Evolutionary conservation across 345 rosid genomes (phyloP), one percentile per base, ranked within the genome.

Genomic region (Aethionema arabicum): DNA sequence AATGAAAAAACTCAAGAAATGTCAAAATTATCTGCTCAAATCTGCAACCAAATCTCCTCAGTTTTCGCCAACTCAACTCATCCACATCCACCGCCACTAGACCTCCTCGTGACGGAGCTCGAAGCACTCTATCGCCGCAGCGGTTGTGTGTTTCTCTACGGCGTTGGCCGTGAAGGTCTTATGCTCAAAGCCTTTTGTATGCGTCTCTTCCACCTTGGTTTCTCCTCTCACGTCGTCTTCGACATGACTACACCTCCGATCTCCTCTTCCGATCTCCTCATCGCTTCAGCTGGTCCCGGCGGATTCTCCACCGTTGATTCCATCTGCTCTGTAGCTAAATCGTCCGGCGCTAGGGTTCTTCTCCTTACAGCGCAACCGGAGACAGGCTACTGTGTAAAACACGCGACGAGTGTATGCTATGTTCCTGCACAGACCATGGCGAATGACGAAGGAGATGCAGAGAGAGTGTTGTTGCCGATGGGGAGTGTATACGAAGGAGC

Each of bases 351-450:
- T 12, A 74, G 71, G 44, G 96, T 89, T 32, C 42, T 89, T 58
- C 65, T 84, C 30, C 35, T 89, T 69, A 89, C 96, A 0, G 85
- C 88, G 9, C 82, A 79, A 77, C 95, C 93, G 5, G 88, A 80
- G 61, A 64, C 59, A 0, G 95, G 89, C 4, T 68, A 83, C 0
- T 76, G 80, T 40, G 80, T 74, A 80, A 67, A 74, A 76, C 81
- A 88, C 35, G 96, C 96, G 7, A 82, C 73, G 39, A 75, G 37
- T 33, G 91, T 85, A 21, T 86, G 85, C 38, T 83, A 79, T 58
- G 76, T 87, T 29, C 86, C 91, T 31, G 96, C 95, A 8, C 86
- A 82, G 78, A 92, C 96, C 7, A 89, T 89, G 95, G 93, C 91
- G 4, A 72, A 77, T 32, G 89, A 82, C 39, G 74, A 56, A 2